Conservation (phyloP, 179 eudicot genomes). For the Silene vulgaris region DNA sequence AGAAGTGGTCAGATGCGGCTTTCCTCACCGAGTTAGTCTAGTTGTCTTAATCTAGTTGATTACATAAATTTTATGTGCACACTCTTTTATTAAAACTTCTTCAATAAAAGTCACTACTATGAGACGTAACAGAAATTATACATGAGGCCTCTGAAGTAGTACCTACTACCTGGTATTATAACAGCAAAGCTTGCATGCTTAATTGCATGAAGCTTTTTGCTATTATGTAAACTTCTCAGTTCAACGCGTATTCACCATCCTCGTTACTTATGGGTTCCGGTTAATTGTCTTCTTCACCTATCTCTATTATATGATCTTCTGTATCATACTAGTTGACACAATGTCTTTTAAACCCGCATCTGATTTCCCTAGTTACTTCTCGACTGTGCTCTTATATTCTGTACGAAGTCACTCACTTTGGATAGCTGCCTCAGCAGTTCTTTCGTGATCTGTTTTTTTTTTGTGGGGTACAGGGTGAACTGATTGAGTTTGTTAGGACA, state of each 20-base stretch:
- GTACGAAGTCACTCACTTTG: neutral
- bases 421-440: neutral
- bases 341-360: neutral
- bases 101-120: neutral
- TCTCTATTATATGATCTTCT: too few relatives aligned
- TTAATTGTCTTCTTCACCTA: too few relatives aligned
- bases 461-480: neutral
- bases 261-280: too few relatives aligned
- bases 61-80: neutral
- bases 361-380: too few relatives aligned
- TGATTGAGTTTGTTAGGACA: conserved; percentile 48
- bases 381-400: neutral
- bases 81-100: neutral
- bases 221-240: too few relatives aligned
- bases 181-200: neutral
- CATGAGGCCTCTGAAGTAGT: too few relatives aligned
- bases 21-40: neutral
- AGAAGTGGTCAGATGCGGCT: neutral
- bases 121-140: neutral
- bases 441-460: neutral
- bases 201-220: too few relatives aligned
- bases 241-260: too few relatives aligned
- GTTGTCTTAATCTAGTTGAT: neutral
- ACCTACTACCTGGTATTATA: neutral
- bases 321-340: too few relatives aligned